Evolutionary conservation across 768 basidiomycete species (phyloP).

Genomic region (Galerina marginata): DNA sequence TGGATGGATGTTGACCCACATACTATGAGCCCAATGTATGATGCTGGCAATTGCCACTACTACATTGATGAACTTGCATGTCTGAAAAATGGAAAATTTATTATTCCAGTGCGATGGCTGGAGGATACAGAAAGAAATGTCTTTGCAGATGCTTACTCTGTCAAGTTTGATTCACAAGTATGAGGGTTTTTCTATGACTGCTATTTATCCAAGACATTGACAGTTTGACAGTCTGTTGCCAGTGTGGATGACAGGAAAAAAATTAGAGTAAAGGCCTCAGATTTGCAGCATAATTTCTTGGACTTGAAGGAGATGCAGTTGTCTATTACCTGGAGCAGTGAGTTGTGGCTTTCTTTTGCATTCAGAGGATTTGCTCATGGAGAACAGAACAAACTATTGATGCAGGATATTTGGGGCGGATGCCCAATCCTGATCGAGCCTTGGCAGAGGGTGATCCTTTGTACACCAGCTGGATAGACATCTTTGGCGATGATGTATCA

Average conservation of each 20-base stretch:
- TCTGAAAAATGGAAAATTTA: conserved; percentile 16
- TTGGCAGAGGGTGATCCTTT: conserved; percentile 36
- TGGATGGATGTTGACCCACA: conserved; percentile 32
- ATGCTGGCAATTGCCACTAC: conserved; percentile 16
- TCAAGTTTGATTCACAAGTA: not conserved
- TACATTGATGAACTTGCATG: conserved; percentile 23
- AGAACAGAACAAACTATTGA: not conserved
- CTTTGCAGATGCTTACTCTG: conserved; percentile 23
- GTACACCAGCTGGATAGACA: conserved; percentile 36
- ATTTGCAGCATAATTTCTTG: not conserved
- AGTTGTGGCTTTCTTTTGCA: not conserved
- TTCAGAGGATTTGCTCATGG: not conserved
- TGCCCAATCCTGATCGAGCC: conserved; percentile 38
- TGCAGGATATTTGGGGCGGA: conserved; percentile 16
- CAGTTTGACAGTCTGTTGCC: not conserved
- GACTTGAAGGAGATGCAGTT: not conserved
- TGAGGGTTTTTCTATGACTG: not conserved
- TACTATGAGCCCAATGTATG: conserved; percentile 32
- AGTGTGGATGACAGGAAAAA: not conserved
- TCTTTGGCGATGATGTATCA: conserved; percentile 48
- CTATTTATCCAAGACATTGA: not conserved
- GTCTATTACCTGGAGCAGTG: not conserved
- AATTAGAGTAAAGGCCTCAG: not conserved
- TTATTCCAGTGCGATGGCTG: conserved; percentile 31
- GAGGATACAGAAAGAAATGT: conserved; percentile 21